A percentile compares a stretch with the other conserved stretches of the same genome.
Conservation (phyloP, 805 yeast species). For the Torulaspora delbrueckii region DNA sequence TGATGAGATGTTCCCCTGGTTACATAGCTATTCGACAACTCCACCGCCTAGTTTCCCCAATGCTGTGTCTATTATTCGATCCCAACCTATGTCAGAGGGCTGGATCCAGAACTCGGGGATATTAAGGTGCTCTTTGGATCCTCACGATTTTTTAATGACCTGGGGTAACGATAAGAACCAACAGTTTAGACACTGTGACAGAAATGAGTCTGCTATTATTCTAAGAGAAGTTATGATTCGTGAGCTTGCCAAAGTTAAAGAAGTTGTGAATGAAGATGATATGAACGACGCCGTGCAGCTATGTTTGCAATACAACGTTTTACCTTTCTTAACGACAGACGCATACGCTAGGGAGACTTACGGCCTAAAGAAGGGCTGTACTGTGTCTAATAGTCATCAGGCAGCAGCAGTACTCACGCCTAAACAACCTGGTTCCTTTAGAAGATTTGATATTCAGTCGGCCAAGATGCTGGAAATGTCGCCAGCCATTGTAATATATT, state of each 20-base stretch:
- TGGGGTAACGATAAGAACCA: constrained; percentile 42
- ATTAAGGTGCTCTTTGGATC: constrained; percentile 51
- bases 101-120: constrained; percentile 37
- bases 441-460: constrained; percentile 83
- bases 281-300: constrained; percentile 20
- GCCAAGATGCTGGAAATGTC: constrained; percentile 65
- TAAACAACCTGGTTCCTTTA: constrained; percentile 62
- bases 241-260: constrained; percentile 6
- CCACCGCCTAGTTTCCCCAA: constrained; percentile 52
- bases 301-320: constrained; percentile 29
- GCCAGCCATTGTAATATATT: constrained; percentile 74
- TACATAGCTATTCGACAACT: constrained; percentile 66
- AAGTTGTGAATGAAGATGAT: constrained; percentile 26
- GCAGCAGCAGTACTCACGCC: not conserved
- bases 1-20: constrained; percentile 78
- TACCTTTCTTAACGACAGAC: constrained; percentile 42
- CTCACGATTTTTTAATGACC: constrained; percentile 50
- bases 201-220: constrained; percentile 19
- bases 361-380: constrained; percentile 11
- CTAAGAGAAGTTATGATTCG: constrained; percentile 12
- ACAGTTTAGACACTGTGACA: constrained; percentile 13
- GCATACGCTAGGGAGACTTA: constrained; percentile 26
- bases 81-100: constrained; percentile 16
- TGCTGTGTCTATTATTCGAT: constrained; percentile 33
- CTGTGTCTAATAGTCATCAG: constrained; percentile 12